phyloP scores from a whole-genome alignment of 2,329 filamentous ascomycete genomes.

The Rutstroemia sydowiana region DNA sequence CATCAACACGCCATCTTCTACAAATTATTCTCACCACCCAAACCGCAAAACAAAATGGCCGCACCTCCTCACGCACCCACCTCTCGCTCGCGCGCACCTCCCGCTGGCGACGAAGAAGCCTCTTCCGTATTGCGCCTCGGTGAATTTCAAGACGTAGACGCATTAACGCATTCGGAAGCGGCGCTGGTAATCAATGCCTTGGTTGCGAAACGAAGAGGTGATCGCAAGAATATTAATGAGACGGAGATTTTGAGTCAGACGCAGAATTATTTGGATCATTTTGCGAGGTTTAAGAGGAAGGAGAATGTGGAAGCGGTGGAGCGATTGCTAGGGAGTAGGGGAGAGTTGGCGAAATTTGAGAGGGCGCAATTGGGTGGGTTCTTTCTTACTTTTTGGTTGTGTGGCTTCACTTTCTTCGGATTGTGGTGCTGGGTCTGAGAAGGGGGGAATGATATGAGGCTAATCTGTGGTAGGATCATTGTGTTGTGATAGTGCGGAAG shows the following conservation, averaged over 20 bases:
- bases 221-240: constrained; percentile 75
- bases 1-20: too few relatives aligned
- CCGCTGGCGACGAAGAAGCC: constrained; percentile 81
- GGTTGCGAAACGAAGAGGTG: constrained; percentile 69
- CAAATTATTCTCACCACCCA: neutral
- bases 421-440: neutral
- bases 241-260: constrained; percentile 83
- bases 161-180: constrained; percentile 86
- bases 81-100: constrained; percentile 60
- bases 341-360: constrained; percentile 84
- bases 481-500: constrained; percentile 86
- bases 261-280: constrained; percentile 85
- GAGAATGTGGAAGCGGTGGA: constrained; percentile 94
- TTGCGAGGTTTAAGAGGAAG: constrained; percentile 91
- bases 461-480: constrained; percentile 53
- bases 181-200: constrained; percentile 87
- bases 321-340: constrained; percentile 70
- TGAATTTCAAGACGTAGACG: constrained; percentile 88
- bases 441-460: neutral
- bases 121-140: constrained; percentile 75
- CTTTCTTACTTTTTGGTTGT: neutral
- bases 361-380: constrained; percentile 76
- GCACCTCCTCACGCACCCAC: constrained; percentile 31
- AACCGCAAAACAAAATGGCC: constrained; percentile 3
- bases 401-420: constrained; percentile 2